A percentile compares a stretch with the other conserved stretches of the same genome.
Conservation (phyloP, 192 early-diverging fungal species). For the Funneliformis mosseae region DNA sequence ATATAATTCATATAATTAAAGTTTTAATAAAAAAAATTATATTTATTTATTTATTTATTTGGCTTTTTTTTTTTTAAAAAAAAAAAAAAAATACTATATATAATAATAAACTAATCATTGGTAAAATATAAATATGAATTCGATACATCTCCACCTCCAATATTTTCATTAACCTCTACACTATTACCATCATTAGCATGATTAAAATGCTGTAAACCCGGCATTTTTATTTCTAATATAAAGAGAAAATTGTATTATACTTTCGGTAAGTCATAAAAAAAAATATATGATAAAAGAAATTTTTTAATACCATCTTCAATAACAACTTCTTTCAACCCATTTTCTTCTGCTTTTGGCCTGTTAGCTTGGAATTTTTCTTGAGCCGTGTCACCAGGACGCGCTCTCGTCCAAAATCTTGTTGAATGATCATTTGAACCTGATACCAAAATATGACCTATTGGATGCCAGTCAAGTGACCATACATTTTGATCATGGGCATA, state of each 20-base stretch:
- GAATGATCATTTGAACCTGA: slow-evolving; percentile 96
- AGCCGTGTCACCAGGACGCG: slow-evolving; percentile 77
- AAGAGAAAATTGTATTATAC: not conserved
- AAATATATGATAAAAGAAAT: not conserved
- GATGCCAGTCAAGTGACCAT: slow-evolving; percentile 98
- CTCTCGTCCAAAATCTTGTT: slow-evolving; percentile 93
- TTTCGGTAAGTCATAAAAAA: not conserved
- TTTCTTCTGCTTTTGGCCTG: slow-evolving; percentile 51
- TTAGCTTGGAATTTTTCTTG: slow-evolving; percentile 60
- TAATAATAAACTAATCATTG: too few species aligned
- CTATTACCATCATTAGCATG: not conserved
- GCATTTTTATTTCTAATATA: not conserved
- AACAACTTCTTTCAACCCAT: slow-evolving; percentile 40
- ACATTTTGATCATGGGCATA: slow-evolving; percentile 86
- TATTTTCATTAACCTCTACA: not conserved
- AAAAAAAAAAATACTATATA: too few species aligned
- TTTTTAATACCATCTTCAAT: slow-evolving; percentile 19
- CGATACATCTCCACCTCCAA: not conserved
- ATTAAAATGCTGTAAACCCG: not conserved
- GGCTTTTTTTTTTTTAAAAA: too few species aligned
- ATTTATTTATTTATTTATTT: too few species aligned
- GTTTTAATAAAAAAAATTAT: too few species aligned
- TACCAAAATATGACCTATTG: slow-evolving; percentile 91
- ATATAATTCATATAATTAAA: too few species aligned
- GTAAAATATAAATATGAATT: too few species aligned